Base-by-base conservation (phyloP, 768 basidiomycete genomes). In the Hericium coralloides region DNA sequence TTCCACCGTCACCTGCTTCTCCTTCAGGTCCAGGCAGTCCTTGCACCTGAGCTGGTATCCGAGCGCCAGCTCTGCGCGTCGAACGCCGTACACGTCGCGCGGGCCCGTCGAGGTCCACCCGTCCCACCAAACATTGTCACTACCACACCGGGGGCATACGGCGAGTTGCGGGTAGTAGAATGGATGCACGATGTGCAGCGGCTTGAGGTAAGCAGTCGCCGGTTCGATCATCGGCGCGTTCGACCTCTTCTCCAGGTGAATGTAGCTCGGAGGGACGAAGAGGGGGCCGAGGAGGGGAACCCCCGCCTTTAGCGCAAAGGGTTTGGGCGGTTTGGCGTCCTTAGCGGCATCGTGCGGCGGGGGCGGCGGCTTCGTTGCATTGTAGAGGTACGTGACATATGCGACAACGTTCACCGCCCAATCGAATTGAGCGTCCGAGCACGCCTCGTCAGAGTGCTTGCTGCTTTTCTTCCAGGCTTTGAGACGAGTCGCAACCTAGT, bases 151-250 rank as follows among this genome's bases (percentile, higher is more conserved):
- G 2, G 60, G 64, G 31, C 64, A 65, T 12, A 18, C 7, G 20
- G 38, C 36, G 18, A 63, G 50, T 1, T 38, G 22, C 0, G 60
- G 57, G 38, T 60, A 65, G 53, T 57, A 67, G 38, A 65, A 56
- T 0, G 66, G 66, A 53, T 67, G 66, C 10, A 67, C 53, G 7
- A 66, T 53, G 36, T 57, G 60, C 7, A 67, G 53, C 3, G 64
- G 59, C 37, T 64, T 61, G 14, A 67, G 62, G 55, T 67, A 67
- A 1, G 53, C 55, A 5, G 49, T 39, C 17, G 52, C 47, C 3
- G 60, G 59, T 14, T 50, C 25, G 22, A 64, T 49, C 12, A 56
- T 36, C 3, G 58, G 53, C 1, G 15, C 14, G 2, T 37, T 15
- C 1, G 12, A 22, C 6, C 54, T 59, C 45, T 60, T 63, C 9